These are phyloP conservation scores for Trichophyton mentagrophytes DNA, from an alignment of 2,329 filamentous ascomycete genomes.

Conservation along the genomic window DNA sequence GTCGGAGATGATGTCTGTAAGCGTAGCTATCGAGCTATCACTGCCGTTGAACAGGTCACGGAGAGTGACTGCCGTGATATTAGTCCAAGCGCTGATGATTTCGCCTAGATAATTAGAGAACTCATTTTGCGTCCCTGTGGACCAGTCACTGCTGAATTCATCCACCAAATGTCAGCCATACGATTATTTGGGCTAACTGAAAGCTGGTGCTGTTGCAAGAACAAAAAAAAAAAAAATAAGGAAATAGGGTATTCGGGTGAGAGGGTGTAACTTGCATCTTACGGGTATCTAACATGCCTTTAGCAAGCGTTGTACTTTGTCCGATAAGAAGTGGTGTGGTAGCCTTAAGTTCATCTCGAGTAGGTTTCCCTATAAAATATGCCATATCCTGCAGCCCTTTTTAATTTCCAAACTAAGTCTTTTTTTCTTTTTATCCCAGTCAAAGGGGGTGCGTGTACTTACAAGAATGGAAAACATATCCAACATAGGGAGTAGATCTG, in stretches of 20 bases:
- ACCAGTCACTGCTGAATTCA: not conserved
- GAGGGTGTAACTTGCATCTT: not conserved
- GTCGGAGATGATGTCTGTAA: not conserved
- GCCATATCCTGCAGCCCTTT: not conserved
- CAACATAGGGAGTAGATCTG: constrained; percentile 12
- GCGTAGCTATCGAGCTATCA: not conserved
- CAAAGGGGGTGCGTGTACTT: not conserved
- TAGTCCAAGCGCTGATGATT: not conserved
- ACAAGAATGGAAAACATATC: constrained; percentile 9
- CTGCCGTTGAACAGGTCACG: not conserved
- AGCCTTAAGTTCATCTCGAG: not conserved
- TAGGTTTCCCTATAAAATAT: not conserved
- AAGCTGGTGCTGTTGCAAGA: not conserved
- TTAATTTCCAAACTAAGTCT: not conserved
- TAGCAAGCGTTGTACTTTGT: not conserved
- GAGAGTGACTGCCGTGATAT: not conserved
- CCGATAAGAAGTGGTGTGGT: not conserved
- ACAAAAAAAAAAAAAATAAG: not conserved
- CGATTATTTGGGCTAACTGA: not conserved
- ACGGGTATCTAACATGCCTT: not conserved
- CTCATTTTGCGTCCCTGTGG: not conserved
- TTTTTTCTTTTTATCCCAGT: not conserved
- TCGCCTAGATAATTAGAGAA: not conserved
- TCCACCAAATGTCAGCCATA: not conserved
- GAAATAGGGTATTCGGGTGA: not conserved